These are phyloP conservation scores for Yamadazyma paraphyllophila DNA, from an alignment of 805 yeast species.

Conservation along the genomic window DNA sequence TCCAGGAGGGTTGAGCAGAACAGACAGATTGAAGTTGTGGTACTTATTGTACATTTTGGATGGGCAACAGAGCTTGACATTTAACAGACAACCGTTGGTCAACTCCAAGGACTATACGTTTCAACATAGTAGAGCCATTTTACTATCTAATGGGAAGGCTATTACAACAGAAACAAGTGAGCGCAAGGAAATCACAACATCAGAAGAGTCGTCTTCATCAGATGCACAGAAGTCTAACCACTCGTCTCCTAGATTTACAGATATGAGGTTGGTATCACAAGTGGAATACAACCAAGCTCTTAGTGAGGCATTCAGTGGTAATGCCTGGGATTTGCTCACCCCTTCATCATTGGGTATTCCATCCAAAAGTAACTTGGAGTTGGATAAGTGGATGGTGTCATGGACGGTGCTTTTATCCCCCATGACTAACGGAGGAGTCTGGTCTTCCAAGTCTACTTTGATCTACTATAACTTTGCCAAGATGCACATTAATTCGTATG, in stretches of 20 bases:
- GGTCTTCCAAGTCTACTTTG: conserved; percentile 70
- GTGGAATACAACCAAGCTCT: conserved; percentile 67
- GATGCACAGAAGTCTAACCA: not conserved
- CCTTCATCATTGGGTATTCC: conserved; percentile 68
- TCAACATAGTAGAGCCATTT: conserved; percentile 38
- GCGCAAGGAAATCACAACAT: not conserved
- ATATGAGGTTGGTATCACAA: conserved; percentile 62
- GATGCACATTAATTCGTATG: conserved; percentile 62
- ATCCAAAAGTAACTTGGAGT: conserved; percentile 60
- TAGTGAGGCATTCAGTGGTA: conserved; percentile 52
- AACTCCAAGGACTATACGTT: conserved; percentile 45
- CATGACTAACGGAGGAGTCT: conserved; percentile 49
- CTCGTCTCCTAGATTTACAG: conserved; percentile 27
- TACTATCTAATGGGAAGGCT: conserved; percentile 18
- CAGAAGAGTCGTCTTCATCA: not conserved
- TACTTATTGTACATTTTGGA: conserved; percentile 62
- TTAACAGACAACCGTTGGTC: conserved; percentile 57
- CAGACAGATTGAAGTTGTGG: conserved; percentile 60
- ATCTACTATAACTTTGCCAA: conserved; percentile 73
- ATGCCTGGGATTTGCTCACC: conserved; percentile 58
- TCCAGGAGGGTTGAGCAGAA: conserved; percentile 16
- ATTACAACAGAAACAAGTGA: not conserved
- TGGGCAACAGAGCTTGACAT: conserved; percentile 65
- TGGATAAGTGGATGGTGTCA: conserved; percentile 78
- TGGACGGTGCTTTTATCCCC: conserved; percentile 73